These are phyloP conservation scores for Rubus idaeus DNA, from an alignment of 306 rosid genomes.

Conservation along the genomic window DNA sequence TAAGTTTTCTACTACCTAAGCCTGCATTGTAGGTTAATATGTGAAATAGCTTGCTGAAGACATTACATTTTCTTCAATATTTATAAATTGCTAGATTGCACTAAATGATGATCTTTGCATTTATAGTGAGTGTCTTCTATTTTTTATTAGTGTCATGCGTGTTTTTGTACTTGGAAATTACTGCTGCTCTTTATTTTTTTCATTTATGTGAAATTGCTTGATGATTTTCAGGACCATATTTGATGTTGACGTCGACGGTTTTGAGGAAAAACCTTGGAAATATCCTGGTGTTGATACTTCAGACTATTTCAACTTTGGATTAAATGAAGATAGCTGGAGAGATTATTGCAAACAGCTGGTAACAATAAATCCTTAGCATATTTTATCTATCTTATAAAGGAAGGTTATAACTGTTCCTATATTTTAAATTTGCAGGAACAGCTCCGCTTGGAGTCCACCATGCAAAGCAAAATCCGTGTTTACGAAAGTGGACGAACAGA, in stretches of 20 bases:
- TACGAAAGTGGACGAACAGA: slow-evolving; percentile 97
- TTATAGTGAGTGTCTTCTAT: not conserved
- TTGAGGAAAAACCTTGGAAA: slow-evolving; percentile 98
- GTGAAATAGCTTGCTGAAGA: slow-evolving; percentile 4
- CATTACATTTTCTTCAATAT: not conserved
- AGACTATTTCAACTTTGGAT: slow-evolving; percentile 89
- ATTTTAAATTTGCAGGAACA: slow-evolving; percentile 65
- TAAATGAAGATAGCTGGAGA: slow-evolving; percentile 95
- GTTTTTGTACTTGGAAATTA: not conserved
- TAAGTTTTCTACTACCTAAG: not conserved
- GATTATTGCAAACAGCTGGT: slow-evolving; percentile 99
- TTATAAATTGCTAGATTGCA: not conserved
- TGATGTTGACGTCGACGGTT: slow-evolving; percentile 85
- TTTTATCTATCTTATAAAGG: slow-evolving; percentile 15
- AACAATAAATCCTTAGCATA: slow-evolving; percentile 22
- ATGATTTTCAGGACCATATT: slow-evolving; percentile 80
- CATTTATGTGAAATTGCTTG: slow-evolving; percentile 20
- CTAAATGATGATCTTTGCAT: not conserved
- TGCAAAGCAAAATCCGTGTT: slow-evolving; percentile 98
- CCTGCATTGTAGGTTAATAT: not conserved
- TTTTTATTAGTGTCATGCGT: slow-evolving; percentile 4
- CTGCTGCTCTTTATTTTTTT: slow-evolving; percentile 14
- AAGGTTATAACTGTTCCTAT: slow-evolving; percentile 24
- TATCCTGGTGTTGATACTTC: slow-evolving; percentile 72
- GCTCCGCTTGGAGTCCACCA: slow-evolving; percentile 93